A percentile compares a stretch with the other conserved stretches of the same genome.
Evolutionary conservation across 495 filamentous ascomycete genomes (phyloP).

Genomic region (Neurospora terricola): DNA sequence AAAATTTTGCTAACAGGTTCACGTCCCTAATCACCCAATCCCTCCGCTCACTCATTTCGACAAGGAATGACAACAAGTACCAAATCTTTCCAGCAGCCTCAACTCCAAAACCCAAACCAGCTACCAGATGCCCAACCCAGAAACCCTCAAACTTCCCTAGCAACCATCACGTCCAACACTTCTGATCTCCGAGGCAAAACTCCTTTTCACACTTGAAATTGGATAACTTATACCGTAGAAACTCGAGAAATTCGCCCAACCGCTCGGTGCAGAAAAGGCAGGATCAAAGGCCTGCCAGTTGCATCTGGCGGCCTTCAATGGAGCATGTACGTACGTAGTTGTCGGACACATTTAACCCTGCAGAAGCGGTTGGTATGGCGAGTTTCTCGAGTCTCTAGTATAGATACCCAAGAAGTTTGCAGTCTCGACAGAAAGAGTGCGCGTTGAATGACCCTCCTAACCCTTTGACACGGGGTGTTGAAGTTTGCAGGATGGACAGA

Average conservation of each 20-base stretch:
- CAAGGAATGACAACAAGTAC: background rate
- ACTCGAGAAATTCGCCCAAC: too few relatives aligned
- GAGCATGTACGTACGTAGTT: too few relatives aligned
- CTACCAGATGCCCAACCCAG: background rate
- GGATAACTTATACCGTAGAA: background rate
- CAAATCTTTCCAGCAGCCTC: background rate
- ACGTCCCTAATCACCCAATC: background rate
- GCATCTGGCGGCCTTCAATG: too few relatives aligned
- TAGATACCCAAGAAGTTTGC: too few relatives aligned
- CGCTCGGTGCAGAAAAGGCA: too few relatives aligned
- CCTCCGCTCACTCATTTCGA: background rate
- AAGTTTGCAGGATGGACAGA: too few relatives aligned
- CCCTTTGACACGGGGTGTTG: background rate
- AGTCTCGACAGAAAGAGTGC: background rate
- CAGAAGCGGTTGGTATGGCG: too few relatives aligned
- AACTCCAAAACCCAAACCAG: background rate
- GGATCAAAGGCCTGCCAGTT: too few relatives aligned
- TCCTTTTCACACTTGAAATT: background rate
- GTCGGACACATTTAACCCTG: too few relatives aligned
- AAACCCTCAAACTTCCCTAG: background rate
- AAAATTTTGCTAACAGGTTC: too few relatives aligned
- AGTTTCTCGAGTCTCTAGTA: too few relatives aligned
- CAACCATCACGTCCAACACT: background rate
- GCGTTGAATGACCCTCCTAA: background rate
- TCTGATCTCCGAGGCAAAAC: background rate